Evolutionary conservation across 805 yeast species (phyloP).

Genomic region (Starmerella etchellsii): DNA sequence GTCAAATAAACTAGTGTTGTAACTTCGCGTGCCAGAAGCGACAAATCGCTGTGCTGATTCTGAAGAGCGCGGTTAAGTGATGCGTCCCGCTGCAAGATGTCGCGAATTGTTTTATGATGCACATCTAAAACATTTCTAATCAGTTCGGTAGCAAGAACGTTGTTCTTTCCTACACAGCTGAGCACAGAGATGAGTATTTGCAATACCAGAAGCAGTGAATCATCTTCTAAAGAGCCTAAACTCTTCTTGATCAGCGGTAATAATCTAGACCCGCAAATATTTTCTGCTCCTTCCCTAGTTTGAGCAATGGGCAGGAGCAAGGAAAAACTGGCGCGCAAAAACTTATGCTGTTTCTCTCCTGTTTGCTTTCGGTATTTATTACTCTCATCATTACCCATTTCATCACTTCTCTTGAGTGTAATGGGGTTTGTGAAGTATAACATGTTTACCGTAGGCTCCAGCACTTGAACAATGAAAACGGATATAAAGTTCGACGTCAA

Average conservation of each 20-base stretch:
- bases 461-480: slow-evolving; percentile 38
- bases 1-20: slow-evolving; percentile 1
- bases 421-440: background rate
- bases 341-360: too few relatives aligned
- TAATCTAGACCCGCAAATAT: slow-evolving; percentile 59
- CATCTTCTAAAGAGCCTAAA: slow-evolving; percentile 46
- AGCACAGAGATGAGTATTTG: slow-evolving; percentile 56
- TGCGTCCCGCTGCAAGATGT: slow-evolving; percentile 5
- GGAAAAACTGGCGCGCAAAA: slow-evolving; percentile 45
- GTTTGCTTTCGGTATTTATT: background rate
- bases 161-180: slow-evolving; percentile 66
- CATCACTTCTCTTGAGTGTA: background rate
- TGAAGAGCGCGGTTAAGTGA: slow-evolving; percentile 1
- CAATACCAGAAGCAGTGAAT: slow-evolving; percentile 57
- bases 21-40: slow-evolving; percentile 3
- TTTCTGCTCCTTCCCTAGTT: slow-evolving; percentile 63
- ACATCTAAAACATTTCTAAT: slow-evolving; percentile 40
- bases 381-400: background rate
- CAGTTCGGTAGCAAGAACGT: slow-evolving; percentile 43
- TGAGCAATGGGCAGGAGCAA: slow-evolving; percentile 65
- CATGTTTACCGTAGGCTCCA: slow-evolving; percentile 25
- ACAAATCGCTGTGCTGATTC: background rate
- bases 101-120: slow-evolving; percentile 27
- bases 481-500: slow-evolving; percentile 53
- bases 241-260: slow-evolving; percentile 47